Conservation (phyloP, 495 filamentous ascomycete genomes). For the Margaritispora aquatica region DNA sequence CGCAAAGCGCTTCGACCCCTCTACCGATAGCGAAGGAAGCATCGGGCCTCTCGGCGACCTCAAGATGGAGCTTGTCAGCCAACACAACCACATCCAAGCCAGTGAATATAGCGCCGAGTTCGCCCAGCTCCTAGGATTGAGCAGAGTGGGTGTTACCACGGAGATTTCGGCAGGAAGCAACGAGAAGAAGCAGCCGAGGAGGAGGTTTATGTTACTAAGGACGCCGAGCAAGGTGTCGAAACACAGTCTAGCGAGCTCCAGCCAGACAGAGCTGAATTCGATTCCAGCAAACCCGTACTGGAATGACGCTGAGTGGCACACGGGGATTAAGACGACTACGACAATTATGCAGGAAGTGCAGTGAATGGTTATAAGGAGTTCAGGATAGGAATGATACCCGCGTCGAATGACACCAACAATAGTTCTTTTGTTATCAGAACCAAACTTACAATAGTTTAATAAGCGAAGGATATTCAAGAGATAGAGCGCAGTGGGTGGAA, state of each 20-base stretch:
- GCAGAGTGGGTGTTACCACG: constrained; percentile 12
- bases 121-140: constrained; percentile 9
- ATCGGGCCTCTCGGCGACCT: not conserved
- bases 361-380: not conserved
- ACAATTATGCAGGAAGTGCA: constrained; percentile 1
- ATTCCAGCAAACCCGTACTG: not conserved
- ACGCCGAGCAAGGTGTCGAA: not conserved
- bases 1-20: constrained; percentile 1
- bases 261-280: constrained; percentile 12
- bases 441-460: not conserved
- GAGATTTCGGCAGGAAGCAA: constrained; percentile 5
- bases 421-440: not conserved
- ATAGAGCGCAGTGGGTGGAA: no score
- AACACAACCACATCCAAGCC: constrained; percentile 1
- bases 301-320: constrained; percentile 6
- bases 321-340: constrained; percentile 14
- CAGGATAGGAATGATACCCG: not conserved
- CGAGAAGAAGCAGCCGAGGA: constrained; percentile 4
- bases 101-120: constrained; percentile 15
- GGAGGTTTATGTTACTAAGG: not conserved
- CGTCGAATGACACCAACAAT: not conserved
- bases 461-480: no score
- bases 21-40: constrained; percentile 2
- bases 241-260: not conserved
- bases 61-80: not conserved